A percentile compares a stretch with the other conserved stretches of the same genome.
These are phyloP conservation scores for Echria macrotheca DNA, from an alignment of 495 filamentous ascomycete genomes.

Conservation along the genomic window DNA sequence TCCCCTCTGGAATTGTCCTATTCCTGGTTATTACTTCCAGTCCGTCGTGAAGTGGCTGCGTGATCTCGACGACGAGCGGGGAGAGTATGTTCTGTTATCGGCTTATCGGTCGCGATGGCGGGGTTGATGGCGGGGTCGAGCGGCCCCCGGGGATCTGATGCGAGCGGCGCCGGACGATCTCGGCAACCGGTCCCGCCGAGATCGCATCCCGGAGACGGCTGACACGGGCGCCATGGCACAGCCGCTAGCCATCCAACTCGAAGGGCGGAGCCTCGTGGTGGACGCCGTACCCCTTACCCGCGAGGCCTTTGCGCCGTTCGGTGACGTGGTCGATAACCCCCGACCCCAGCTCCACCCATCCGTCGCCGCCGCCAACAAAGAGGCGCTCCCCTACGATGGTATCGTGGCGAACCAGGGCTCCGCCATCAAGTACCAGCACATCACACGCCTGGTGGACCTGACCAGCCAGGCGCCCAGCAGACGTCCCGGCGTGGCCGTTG, in stretches of 20 bases:
- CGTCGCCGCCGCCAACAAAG: slow-evolving; percentile 20
- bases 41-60: no score
- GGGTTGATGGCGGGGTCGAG: no score
- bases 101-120: no score
- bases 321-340: slow-evolving; percentile 73
- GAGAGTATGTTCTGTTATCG: no score
- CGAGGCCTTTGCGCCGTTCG: slow-evolving; percentile 70
- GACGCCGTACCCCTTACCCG: slow-evolving; percentile 56
- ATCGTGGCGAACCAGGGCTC: slow-evolving; percentile 73
- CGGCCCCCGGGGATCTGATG: no score
- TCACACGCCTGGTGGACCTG: slow-evolving; percentile 63
- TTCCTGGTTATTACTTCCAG: no score
- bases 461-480: slow-evolving; percentile 64
- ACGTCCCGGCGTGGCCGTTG: slow-evolving; percentile 51
- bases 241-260: slow-evolving; percentile 13
- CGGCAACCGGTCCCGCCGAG: no score
- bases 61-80: no score
- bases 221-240: slow-evolving; percentile 30
- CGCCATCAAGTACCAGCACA: slow-evolving; percentile 77
- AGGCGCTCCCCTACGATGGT: slow-evolving; percentile 35
- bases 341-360: slow-evolving; percentile 47
- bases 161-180: no score
- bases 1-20: no score
- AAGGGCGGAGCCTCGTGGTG: slow-evolving; percentile 27
- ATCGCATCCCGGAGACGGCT: no score